phyloP scores from a whole-genome alignment of 805 yeast species.

The Cyberlindnera lachancei region DNA sequence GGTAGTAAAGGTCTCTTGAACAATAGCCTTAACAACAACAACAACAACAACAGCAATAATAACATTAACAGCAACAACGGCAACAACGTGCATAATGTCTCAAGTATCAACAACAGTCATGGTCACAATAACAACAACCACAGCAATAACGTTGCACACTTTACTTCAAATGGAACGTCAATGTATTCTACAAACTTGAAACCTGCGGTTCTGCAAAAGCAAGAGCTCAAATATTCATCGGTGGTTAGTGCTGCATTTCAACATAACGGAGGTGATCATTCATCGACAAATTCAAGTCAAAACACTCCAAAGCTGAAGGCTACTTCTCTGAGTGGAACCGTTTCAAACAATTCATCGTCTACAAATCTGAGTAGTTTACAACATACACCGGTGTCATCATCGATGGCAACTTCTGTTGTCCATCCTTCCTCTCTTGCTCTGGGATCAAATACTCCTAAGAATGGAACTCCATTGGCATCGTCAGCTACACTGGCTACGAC shows the following conservation, averaged over 20 bases:
- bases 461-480: background rate
- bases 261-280: background rate
- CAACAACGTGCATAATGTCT: too few relatives aligned
- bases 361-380: conserved; percentile 5
- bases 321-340: conserved; percentile 9
- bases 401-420: background rate
- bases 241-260: conserved; percentile 25
- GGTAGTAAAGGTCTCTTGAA: background rate
- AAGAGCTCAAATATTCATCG: conserved; percentile 48
- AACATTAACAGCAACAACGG: background rate
- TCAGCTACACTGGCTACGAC: conserved; percentile 8
- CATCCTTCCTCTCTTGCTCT: background rate
- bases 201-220: conserved; percentile 51
- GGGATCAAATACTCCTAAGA: background rate
- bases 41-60: background rate
- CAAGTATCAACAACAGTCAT: background rate
- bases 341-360: conserved; percentile 2
- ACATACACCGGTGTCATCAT: conserved; percentile 2
- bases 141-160: background rate
- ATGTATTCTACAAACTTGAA: conserved; percentile 29
- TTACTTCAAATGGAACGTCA: conserved; percentile 4
- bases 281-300: conserved; percentile 4
- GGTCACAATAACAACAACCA: background rate
- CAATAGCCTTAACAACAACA: background rate
- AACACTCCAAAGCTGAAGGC: conserved; percentile 16